Base-by-base conservation (phyloP, 768 basidiomycete species). In the Mycena pura region DNA sequence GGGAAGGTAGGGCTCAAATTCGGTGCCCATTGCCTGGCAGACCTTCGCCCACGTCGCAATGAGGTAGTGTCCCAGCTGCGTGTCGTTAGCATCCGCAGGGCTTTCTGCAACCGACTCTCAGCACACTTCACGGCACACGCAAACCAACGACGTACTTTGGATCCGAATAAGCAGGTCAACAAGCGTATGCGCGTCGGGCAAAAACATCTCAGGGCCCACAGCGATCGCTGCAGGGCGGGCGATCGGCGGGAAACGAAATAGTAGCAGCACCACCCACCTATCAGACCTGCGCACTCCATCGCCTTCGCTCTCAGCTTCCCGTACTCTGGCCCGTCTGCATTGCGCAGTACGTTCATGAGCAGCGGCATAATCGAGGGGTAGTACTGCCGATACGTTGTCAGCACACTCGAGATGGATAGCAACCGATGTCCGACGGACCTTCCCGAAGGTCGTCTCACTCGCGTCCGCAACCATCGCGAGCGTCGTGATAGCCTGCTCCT, bases 31-130 rank as follows among this genome's bases (percentile, higher is more conserved):
- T 0, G 92, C 91, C 63, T 93, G 92, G 70, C 92, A 94, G 0
- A 96, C 82, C 68, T 92, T 95, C 2, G 91, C 90, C 93, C 93
- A 96, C 0, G 93, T 95, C 40, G 88, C 85, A 46, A 93, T 92
- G 25, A 95, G 80, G 70, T 93, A 94, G 56, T 90, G 88, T 0
- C 80, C 80, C 2, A 89, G 72, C 64, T 92, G 87, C 0, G 89
- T 86, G 68, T 95, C 92, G 11, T 82, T 80, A 1, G 88, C 84
- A 63, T 93, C 92, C 0, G 80, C 73, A 0, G 91, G 88, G 39
- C 80, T 83, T 69, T 91, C 90, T 89, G 68, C 17, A 54, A 19
- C n/a, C 39, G 34, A 28, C 17, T 24, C 39, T 36, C 5, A 32
- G 31, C 55, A 55, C 47, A 14, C 25, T 19, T 32, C n/a, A 3